Evolutionary conservation across 2,329 filamentous ascomycete species (phyloP).

Genomic region (Penicillium corylophilum): DNA sequence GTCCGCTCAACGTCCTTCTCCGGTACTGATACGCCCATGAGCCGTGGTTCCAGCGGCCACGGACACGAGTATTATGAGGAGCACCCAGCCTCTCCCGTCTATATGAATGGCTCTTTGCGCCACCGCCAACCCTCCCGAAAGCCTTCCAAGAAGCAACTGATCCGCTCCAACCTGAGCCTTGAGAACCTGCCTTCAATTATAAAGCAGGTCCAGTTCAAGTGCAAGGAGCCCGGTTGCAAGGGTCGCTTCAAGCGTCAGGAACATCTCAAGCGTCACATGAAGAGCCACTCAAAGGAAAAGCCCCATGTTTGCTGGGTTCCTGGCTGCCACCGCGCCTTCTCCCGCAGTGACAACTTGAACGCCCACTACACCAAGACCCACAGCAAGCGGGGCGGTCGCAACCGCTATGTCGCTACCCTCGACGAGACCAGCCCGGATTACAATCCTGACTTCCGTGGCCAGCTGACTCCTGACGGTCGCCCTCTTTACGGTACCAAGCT

Average conservation of each 20-base stretch:
- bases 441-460: constrained; percentile 45
- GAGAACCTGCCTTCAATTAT: constrained; percentile 41
- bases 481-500: constrained; percentile 40
- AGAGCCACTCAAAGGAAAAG: constrained; percentile 48
- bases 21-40: constrained; percentile 37
- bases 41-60: constrained; percentile 33
- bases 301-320: constrained; percentile 47
- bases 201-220: constrained; percentile 43
- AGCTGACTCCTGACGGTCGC: constrained; percentile 43
- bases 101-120: constrained; percentile 31
- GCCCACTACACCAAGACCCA: constrained; percentile 49
- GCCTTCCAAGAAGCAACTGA: constrained; percentile 33
- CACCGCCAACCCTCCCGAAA: constrained; percentile 38
- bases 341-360: constrained; percentile 47
- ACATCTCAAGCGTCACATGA: constrained; percentile 51
- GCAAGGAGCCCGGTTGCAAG: constrained; percentile 44
- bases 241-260: constrained; percentile 51
- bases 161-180: constrained; percentile 30
- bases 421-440: constrained; percentile 45
- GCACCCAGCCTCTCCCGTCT: constrained; percentile 34
- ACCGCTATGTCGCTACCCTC: constrained; percentile 47
- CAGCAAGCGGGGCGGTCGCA: constrained; percentile 47
- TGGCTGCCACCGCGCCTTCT: constrained; percentile 43
- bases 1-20: constrained; percentile 38
- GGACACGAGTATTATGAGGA: constrained; percentile 39